Evolutionary conservation across 768 basidiomycete species (phyloP).

Genomic region (Pleurotus salmoneostramineus): DNA sequence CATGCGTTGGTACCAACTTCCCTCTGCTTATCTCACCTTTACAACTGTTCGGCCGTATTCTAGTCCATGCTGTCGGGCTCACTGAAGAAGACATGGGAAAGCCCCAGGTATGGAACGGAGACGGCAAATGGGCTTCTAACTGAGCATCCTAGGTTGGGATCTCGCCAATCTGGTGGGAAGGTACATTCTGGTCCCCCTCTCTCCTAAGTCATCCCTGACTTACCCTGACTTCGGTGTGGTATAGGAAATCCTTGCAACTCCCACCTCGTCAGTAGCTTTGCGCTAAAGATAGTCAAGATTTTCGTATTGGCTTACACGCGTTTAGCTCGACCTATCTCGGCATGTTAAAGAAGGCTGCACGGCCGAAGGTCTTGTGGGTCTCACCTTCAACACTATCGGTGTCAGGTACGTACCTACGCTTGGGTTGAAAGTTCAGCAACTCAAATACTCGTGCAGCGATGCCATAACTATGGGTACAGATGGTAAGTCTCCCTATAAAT

Average conservation of each 20-base stretch:
- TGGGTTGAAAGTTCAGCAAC: background rate
- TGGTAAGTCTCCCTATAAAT: conserved; percentile 39
- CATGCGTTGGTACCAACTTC: conserved; percentile 59
- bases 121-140: background rate
- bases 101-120: conserved; percentile 56
- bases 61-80: conserved; percentile 79
- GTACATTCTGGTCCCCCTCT: conserved; percentile 28
- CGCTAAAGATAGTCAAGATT: background rate
- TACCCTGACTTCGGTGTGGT: no score
- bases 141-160: conserved; percentile 66
- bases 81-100: conserved; percentile 80
- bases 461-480: conserved; percentile 90
- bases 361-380: conserved; percentile 75
- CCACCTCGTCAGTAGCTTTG: conserved; percentile 53
- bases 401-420: conserved; percentile 51
- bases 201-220: background rate
- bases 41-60: background rate
- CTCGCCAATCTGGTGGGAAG: conserved; percentile 91
- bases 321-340: conserved; percentile 71
- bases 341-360: conserved; percentile 81
- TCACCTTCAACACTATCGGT: conserved; percentile 84
- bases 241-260: conserved; percentile 84
- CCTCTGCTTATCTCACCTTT: background rate
- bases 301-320: conserved; percentile 2
- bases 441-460: conserved; percentile 43